Base-by-base conservation (phyloP, 2,329 filamentous ascomycete species). In the Arachnopeziza araneosa region DNA sequence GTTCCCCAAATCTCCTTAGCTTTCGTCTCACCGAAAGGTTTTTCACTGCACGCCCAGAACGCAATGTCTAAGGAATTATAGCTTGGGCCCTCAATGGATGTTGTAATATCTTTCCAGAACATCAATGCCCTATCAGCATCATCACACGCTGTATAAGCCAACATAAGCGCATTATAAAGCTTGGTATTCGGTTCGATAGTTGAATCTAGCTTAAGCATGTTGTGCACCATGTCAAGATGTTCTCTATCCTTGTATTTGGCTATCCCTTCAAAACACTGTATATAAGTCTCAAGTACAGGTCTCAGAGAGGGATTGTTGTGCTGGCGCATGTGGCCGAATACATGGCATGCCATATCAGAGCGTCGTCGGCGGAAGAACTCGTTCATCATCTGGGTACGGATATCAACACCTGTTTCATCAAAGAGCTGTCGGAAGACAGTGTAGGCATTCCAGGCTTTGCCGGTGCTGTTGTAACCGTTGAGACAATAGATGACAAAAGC, bases 271-370 rank as follows among this genome's bases (percentile, higher is more conserved):
- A 98, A 88, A 63, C 87, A 93, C 36, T 81, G 77, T 2, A 90
- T 82, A 71, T 99, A 99, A 5, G 89, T 89, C 52, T 90, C 86
- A 10, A 83, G 75, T 2, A 80, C 87, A 0, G 95, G 91, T 0
- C 88, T 84, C 23, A 84, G 83, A 1, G 78, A 75, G 2, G 77
- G 76, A 60, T 87, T 83, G 24, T 82, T 79, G 64, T 92, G 87
- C 55, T 88, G 82, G n/a, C 92, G 89, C 93, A 98, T 98, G 72
- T 97, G 91, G 17, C 90, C 90, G 74, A 99, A 97, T 36, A 96
- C 86, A 63, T 92, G 82, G 53, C 85, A 86, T 2, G 90, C 93
- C 82, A 97, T 92, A 69, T 98, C 93, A 14, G 90, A 81, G 12
- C 92, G 85, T 26, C 83, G 81, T 49, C 91, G 87, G 8, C 80